Conservation (phyloP, 2,329 filamentous ascomycete genomes). For the Penicillium brasilianum region DNA sequence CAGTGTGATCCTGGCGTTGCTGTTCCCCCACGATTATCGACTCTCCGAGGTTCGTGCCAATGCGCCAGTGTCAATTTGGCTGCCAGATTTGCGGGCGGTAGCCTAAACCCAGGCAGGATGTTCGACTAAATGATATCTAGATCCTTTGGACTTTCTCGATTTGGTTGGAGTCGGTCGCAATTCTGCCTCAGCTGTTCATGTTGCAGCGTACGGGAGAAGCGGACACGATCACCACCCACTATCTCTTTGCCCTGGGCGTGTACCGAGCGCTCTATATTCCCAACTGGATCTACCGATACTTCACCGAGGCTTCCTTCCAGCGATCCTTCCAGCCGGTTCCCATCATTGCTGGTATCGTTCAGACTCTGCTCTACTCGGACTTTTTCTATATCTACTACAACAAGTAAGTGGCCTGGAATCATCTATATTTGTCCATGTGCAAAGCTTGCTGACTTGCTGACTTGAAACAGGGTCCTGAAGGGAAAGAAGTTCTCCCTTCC, state of each 20-base stretch:
- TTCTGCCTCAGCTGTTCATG: conserved; percentile 97
- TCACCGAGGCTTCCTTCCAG: conserved; percentile 78
- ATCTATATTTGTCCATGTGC: neutral
- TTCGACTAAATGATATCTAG: conserved; percentile 49
- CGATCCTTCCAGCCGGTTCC: conserved; percentile 84
- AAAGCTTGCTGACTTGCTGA: conserved; percentile 5
- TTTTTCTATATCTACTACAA: conserved; percentile 99
- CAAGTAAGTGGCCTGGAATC: conserved; percentile 63
- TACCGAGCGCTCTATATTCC: conserved; percentile 97
- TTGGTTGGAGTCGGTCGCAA: conserved; percentile 96
- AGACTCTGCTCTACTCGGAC: conserved; percentile 95
- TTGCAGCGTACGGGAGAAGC: conserved; percentile 96
- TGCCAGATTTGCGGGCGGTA: neutral
- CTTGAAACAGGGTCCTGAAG: conserved; percentile 66
- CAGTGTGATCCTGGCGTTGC: conserved; percentile 75
- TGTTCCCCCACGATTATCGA: conserved; percentile 86
- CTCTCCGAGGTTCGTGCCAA: conserved; percentile 62
- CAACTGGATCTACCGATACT: conserved; percentile 96
- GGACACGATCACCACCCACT: conserved; percentile 99
- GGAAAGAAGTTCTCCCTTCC: conserved; percentile 87
- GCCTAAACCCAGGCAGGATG: neutral
- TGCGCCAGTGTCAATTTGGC: neutral
- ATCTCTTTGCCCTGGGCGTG: conserved; percentile 87
- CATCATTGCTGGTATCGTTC: conserved; percentile 84
- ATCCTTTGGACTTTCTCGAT: conserved; percentile 98